These are phyloP conservation scores for Phytophthora megakarya DNA, from an alignment of 352 stramenopile species.

Conservation along the genomic window DNA sequence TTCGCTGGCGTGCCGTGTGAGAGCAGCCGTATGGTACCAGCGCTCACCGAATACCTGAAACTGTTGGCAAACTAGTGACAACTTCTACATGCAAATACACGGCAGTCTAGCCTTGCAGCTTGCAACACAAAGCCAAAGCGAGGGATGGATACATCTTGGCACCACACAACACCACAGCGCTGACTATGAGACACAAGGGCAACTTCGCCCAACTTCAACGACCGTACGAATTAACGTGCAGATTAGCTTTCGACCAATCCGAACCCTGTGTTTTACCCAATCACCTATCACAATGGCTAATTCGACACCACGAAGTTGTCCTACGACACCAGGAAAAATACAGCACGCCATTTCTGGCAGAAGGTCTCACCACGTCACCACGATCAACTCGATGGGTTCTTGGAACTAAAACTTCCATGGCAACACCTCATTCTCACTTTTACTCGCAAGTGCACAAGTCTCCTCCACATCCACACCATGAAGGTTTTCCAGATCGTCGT, in stretches of 20 bases:
- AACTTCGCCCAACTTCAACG: constrained; percentile 33
- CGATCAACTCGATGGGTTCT: constrained; percentile 2
- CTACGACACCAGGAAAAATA: constrained; percentile 25
- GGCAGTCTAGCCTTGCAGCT: not conserved
- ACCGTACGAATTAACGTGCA: constrained; percentile 19
- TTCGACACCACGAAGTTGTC: constrained; percentile 23
- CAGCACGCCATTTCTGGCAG: constrained; percentile 17
- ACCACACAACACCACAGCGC: constrained; percentile 10
- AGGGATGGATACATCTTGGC: not conserved
- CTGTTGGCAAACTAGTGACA: too few relatives aligned
- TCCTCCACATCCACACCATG: constrained; percentile 18
- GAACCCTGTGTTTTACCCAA: not conserved
- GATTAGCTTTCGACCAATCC: constrained; percentile 15
- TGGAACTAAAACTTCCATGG: not conserved
- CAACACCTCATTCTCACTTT: constrained; percentile 29
- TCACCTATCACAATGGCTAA: not conserved
- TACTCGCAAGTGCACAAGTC: constrained; percentile 19
- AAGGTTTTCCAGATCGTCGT: constrained; percentile 40
- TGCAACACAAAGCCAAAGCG: not conserved
- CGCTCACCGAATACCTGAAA: not conserved
- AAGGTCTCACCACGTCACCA: constrained; percentile 30
- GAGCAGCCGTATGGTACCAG: not conserved
- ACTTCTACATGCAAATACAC: constrained; percentile 3
- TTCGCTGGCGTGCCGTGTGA: constrained; percentile 18
- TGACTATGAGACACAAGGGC: not conserved